Conservation (phyloP, 306 rosid species). For the Cyclanthera cordifolia region DNA sequence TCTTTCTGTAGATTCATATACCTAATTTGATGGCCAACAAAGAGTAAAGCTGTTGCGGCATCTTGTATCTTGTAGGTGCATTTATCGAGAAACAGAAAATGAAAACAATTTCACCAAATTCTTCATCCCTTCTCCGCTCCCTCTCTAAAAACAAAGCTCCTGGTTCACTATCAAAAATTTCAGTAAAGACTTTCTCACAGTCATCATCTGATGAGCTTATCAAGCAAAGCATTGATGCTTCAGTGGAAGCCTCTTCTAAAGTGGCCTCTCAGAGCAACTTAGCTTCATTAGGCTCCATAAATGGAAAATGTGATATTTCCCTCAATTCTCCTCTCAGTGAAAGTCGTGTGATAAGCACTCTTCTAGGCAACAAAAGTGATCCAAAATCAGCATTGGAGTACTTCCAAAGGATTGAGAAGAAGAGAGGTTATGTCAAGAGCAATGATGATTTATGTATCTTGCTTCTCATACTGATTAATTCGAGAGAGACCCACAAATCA, state of each 20-base stretch:
- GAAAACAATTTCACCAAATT: constrained; percentile 22
- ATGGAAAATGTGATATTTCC: background rate
- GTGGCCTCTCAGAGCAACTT: background rate
- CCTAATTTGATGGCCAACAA: no score
- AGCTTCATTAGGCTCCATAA: constrained; percentile 4
- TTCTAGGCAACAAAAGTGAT: constrained; percentile 26
- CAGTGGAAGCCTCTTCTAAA: constrained; percentile 1
- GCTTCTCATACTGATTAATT: constrained; percentile 38
- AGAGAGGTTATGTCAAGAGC: constrained; percentile 28
- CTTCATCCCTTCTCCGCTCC: constrained; percentile 12
- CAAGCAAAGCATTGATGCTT: constrained; percentile 4
- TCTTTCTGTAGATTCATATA: background rate
- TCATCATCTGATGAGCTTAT: background rate
- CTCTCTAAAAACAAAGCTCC: constrained; percentile 18
- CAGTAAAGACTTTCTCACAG: constrained; percentile 11
- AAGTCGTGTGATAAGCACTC: constrained; percentile 26
- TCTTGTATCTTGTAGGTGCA: background rate
- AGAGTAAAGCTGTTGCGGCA: no score
- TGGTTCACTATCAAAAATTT: constrained; percentile 13
- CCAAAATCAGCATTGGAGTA: constrained; percentile 37
- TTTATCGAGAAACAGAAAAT: background rate
- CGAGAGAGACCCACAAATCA: constrained; percentile 7
- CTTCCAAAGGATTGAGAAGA: constrained; percentile 24
- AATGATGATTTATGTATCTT: constrained; percentile 36
- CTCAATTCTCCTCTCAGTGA: constrained; percentile 9